Evolutionary conservation across 202 grass and related monocot species (phyloP), one percentile per base, ranked within the genome.

Genomic region (Brachypodium distachyon): DNA sequence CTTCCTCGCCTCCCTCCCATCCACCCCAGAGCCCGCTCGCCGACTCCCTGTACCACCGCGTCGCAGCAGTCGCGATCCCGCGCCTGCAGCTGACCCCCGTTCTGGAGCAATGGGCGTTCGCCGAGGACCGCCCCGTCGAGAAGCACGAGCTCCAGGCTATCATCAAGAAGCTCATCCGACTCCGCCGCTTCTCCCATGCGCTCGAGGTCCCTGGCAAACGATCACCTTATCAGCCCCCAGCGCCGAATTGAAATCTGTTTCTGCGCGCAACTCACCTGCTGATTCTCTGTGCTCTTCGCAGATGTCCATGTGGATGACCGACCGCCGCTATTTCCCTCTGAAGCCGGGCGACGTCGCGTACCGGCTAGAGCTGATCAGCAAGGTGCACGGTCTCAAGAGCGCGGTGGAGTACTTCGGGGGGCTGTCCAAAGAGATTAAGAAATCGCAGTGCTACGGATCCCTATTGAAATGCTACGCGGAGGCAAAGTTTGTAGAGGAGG

Each of bases 241-340:
- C n/a, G 32, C 61, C 14, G 21, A 43, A 21, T n/a, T 13, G 38
- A 29, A 54, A 27, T 44, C 29, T 81, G 11, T 66, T 8, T 52
- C 17, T 5, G 19, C 67, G 78, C 33, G 17, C 61, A 70, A 13
- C 47, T 39, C 28, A 26, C 78, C 38, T 23, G 54, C 12, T n/a
- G 5, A 71, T 74, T 58, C 6, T 43, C 74, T 69, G 70, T n/a
- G n/a, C 43, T 66, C 42, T 41, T 85, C n/a, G 44, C 82, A 93
- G 87, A 48, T 93, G 25, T 90, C 87, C 9, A 77, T 71, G 58
- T 90, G 91, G 87, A 90, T 93, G 87, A 93, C 79, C 6, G 81
- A 90, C 60, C 73, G 73, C 68, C 75, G 77, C 64, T 61, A 82
- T 31, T 34, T 87, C 50, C 22, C 29, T 12, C 60, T 90, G 31